These are phyloP conservation scores for Collybiopsis confluens DNA, from an alignment of 768 basidiomycete genomes.

Conservation along the genomic window DNA sequence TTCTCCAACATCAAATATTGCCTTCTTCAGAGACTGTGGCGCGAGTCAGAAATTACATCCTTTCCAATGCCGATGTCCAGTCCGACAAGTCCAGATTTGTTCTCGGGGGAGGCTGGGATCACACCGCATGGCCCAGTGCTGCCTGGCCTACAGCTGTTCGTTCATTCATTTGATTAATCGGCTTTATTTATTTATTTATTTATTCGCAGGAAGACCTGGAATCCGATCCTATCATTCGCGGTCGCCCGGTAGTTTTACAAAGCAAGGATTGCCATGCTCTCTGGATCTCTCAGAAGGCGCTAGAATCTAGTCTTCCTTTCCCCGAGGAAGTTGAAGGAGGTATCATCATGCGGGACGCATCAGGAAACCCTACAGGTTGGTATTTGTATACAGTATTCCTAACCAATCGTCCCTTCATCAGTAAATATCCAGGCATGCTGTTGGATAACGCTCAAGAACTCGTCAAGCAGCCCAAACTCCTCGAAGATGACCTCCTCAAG, in stretches of 20 bases:
- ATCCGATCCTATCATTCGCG: slow-evolving; percentile 58
- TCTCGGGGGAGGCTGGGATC: slow-evolving; percentile 88
- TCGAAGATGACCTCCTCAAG: slow-evolving; percentile 56
- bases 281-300: slow-evolving; percentile 71
- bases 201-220: slow-evolving; percentile 65
- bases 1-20: no score
- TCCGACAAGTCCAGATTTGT: slow-evolving; percentile 59
- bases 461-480: slow-evolving; percentile 57
- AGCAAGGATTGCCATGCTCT: slow-evolving; percentile 88
- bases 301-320: slow-evolving; percentile 55
- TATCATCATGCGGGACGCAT: slow-evolving; percentile 62
- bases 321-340: slow-evolving; percentile 78
- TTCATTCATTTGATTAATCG: slow-evolving; percentile 6
- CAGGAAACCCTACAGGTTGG: slow-evolving; percentile 68
- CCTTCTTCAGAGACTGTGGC: slow-evolving; percentile 66
- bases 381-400: slow-evolving; percentile 1
- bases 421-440: slow-evolving; percentile 46
- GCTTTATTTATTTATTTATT: slow-evolving; percentile 1
- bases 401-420: slow-evolving; percentile 6
- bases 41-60: slow-evolving; percentile 58
- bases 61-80: slow-evolving; percentile 50
- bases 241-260: slow-evolving; percentile 70
- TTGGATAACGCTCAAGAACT: slow-evolving; percentile 86
- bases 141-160: slow-evolving; percentile 69
- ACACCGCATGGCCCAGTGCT: slow-evolving; percentile 63